Conservation (phyloP, 2,329 filamentous ascomycete species). For the Xylariales sp. region DNA sequence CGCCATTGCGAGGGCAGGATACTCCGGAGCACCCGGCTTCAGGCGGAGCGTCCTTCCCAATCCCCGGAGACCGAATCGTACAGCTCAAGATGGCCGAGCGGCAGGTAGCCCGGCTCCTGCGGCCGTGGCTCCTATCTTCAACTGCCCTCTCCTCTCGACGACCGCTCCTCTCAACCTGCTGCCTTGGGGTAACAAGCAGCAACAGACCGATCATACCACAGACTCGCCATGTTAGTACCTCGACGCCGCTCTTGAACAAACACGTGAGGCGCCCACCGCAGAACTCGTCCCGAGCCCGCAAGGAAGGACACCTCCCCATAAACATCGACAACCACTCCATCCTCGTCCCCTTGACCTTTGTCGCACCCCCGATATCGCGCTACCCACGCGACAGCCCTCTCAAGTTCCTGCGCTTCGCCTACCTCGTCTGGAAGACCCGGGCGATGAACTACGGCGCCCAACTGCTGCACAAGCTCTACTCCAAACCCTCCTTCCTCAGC, state of each 20-base stretch:
- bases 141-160: not conserved
- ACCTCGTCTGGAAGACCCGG: constrained; percentile 28
- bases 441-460: constrained; percentile 28
- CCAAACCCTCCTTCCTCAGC: constrained; percentile 38
- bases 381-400: constrained; percentile 19
- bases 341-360: constrained; percentile 17
- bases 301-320: no score
- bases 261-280: constrained; percentile 1
- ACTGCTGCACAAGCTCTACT: constrained; percentile 36
- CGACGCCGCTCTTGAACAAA: constrained; percentile 2
- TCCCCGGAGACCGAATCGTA: no score
- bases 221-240: not conserved
- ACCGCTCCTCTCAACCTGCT: not conserved
- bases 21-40: no score
- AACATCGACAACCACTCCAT: constrained; percentile 5
- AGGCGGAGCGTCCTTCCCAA: no score
- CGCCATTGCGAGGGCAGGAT: no score
- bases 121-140: constrained; percentile 5
- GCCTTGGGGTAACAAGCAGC: not conserved
- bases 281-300: no score
- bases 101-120: constrained; percentile 8
- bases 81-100: no score
- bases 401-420: constrained; percentile 20
- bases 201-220: not conserved
- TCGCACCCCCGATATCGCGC: constrained; percentile 23